phyloP scores from a whole-genome alignment of 805 yeast species.

The Torulaspora maleeae region DNA sequence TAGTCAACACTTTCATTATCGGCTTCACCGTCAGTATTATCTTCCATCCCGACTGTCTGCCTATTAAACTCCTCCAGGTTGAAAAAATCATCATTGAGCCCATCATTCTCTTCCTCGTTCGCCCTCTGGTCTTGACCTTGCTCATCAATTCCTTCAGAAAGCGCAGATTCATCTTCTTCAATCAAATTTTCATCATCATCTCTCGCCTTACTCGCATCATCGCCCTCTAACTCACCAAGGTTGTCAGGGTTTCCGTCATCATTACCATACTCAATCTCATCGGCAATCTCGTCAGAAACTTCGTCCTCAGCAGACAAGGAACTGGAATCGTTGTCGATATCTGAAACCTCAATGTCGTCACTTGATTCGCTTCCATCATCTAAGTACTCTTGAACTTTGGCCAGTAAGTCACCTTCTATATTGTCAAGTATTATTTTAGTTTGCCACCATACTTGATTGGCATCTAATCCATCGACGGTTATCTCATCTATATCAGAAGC shows the following conservation, averaged over 20 bases:
- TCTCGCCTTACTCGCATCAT: background rate
- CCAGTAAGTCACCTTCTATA: constrained; percentile 60
- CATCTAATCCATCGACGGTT: constrained; percentile 78
- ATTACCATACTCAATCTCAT: constrained; percentile 31
- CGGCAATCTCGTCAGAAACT: constrained; percentile 40
- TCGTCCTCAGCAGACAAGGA: background rate
- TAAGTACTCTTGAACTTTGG: constrained; percentile 44
- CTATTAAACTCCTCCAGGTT: constrained; percentile 78
- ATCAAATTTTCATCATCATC: background rate
- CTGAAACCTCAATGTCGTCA: constrained; percentile 32
- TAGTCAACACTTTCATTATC: constrained; percentile 35
- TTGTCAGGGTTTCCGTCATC: background rate
- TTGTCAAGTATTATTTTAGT: constrained; percentile 79
- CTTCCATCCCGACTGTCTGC: constrained; percentile 44
- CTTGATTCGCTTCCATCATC: background rate
- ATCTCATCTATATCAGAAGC: constrained; percentile 73
- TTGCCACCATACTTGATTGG: constrained; percentile 92
- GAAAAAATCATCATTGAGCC: constrained; percentile 79
- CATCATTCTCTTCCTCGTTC: constrained; percentile 39
- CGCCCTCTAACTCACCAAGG: background rate
- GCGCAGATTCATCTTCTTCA: background rate
- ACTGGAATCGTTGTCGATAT: background rate
- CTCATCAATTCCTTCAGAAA: constrained; percentile 1
- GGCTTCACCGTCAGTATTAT: constrained; percentile 46
- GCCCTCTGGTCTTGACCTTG: constrained; percentile 26